Evolutionary conservation across 352 stramenopile genomes (phyloP), one percentile per base, ranked within the genome.

Genomic region (Blastocystis sp.): DNA sequence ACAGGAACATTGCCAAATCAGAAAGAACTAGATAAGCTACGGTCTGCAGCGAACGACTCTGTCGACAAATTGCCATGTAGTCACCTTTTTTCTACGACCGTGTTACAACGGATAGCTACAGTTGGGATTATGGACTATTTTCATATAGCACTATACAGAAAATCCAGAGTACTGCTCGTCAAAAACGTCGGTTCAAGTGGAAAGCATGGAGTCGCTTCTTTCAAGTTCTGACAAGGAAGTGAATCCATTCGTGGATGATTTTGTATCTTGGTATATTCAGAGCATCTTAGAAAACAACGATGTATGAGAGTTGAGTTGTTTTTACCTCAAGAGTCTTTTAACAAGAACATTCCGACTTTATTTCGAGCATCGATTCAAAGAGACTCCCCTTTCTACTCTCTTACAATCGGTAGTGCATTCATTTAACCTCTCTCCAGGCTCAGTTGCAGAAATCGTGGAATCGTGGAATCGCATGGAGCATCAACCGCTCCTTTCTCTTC

Each of bases 31-130:
- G n/a, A 56, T 54, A 41, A 26, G n/a, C 45, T 55, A 8, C 8
- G 20, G 20, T 59, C 50, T 59, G 11, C 20, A 13, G 50, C 50
- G 20, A n/a, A n/a, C 13, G 50, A 59, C 2, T 59, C 50, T n/a
- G 20, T 59, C 50, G 50, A 59, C 50, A 59, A 59, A n/a, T 59
- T 73, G 4, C 26, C 63, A 16, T 68, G 11, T 30, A 55, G 53
- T 13, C 43, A 66, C n/a, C 39, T 68, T 9, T 85, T 85, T 65
- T 85, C 73, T 8, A 47, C 54, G 9, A 26, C 4, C 50, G 37
- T 85, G 9, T 53, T 85, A n/a, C 73, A 68, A 45, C 54, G 54
- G 34, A 85, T 85, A 37, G 56, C 50, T 1, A 85, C 73, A 11
- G 73, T 85, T 30, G 13, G 3, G 2, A 0, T 68, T 37, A 13